Evolutionary conservation across 116 monocot genomes (phyloP).

Genomic region (Cymodocea nodosa): DNA sequence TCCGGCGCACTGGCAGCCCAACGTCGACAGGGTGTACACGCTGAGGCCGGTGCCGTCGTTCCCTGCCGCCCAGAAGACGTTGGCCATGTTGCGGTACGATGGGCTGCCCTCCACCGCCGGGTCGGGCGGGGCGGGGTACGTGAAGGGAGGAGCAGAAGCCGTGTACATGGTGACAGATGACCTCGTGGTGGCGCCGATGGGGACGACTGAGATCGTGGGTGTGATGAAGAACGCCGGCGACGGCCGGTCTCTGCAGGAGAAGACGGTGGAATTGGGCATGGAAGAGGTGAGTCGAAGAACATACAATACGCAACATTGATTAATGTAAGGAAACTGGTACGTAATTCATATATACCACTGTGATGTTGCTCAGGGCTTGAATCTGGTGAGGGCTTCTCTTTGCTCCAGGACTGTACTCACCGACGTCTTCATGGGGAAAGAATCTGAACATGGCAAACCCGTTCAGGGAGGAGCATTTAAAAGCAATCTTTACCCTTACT

Average conservation of each 20-base stretch:
- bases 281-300: constrained; percentile 16
- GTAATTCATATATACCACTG: not conserved
- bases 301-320: no score
- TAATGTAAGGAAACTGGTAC: no score
- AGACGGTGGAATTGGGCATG: constrained; percentile 9
- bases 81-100: constrained; percentile 1
- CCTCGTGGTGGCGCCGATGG: not conserved
- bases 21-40: not conserved
- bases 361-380: constrained; percentile 9
- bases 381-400: constrained; percentile 18
- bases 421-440: constrained; percentile 20
- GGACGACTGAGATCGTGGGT: not conserved
- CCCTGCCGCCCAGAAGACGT: not conserved
- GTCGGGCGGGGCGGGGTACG: not conserved
- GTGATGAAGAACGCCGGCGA: not conserved
- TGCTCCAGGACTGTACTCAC: constrained; percentile 18
- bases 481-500: no score
- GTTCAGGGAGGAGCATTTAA: no score
- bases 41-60: not conserved
- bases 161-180: constrained; percentile 4
- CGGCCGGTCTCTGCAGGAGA: constrained; percentile 6
- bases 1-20: not conserved
- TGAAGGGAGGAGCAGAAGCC: not conserved
- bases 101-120: not conserved
- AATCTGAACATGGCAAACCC: not conserved